Evolutionary conservation across 1,284 basidiomycete species (phyloP).

Genomic region (Xerocomus tenax): DNA sequence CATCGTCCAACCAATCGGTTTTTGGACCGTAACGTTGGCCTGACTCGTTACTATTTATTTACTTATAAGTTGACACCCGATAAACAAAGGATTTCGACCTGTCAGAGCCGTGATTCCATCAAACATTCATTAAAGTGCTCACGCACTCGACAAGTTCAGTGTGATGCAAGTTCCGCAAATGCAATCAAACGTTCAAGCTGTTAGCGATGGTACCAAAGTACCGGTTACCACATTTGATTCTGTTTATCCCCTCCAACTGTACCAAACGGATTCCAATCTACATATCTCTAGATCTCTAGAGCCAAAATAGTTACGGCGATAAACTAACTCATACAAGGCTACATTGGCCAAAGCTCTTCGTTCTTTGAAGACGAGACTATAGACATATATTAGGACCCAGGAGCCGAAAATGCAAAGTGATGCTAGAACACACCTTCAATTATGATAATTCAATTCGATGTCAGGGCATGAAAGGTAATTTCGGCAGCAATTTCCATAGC

Average conservation of each 20-base stretch:
- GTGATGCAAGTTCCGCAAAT: too few species aligned
- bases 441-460: slow-evolving; percentile 13
- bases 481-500: slow-evolving; percentile 30
- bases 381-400: neutral
- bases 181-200: neutral
- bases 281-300: neutral
- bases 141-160: too few species aligned
- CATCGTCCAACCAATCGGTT: too few species aligned
- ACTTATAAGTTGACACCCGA: too few species aligned
- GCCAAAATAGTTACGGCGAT: neutral
- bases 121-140: too few species aligned
- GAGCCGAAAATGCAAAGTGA: neutral
- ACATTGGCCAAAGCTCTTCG: neutral
- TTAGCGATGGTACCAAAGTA: neutral
- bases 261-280: slow-evolving; percentile 6
- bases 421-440: slow-evolving; percentile 5
- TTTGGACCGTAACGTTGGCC: too few species aligned
- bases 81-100: too few species aligned
- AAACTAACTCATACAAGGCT: slow-evolving; percentile 3
- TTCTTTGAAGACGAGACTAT: slow-evolving; percentile 1
- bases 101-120: too few species aligned
- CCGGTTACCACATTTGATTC: neutral
- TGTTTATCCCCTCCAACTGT: neutral
- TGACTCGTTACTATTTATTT: too few species aligned
- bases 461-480: slow-evolving; percentile 21